These are phyloP conservation scores for Olyra latifolia DNA, from an alignment of 176 grass and related monocot species.

Conservation along the genomic window DNA sequence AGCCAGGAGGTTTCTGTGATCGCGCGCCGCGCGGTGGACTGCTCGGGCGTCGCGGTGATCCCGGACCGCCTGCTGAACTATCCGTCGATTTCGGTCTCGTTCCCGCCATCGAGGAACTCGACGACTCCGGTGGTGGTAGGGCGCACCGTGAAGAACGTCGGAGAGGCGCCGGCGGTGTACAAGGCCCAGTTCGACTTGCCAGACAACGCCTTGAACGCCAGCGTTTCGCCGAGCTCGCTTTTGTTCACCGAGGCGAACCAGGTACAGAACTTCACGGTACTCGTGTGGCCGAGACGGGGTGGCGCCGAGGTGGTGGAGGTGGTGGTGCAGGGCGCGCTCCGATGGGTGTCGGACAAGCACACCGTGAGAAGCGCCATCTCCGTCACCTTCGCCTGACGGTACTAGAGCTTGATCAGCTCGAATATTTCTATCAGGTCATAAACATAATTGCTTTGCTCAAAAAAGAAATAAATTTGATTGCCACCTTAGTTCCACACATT, in stretches of 20 bases:
- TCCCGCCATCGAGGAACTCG: constrained; percentile 29
- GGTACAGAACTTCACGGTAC: constrained; percentile 24
- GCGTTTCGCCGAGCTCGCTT: constrained; percentile 23
- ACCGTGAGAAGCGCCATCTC: constrained; percentile 43
- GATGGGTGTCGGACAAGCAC: constrained; percentile 41
- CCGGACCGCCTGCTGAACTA: constrained; percentile 62
- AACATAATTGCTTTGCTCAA: too few relatives aligned
- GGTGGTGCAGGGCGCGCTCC: constrained; percentile 30
- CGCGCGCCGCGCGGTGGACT: constrained; percentile 22
- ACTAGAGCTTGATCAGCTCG: neutral
- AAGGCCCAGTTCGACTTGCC: constrained; percentile 15
- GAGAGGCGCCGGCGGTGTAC: constrained; percentile 40
- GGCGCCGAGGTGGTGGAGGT: neutral
- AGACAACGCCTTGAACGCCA: neutral
- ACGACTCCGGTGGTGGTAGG: too few relatives aligned
- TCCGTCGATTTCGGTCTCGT: constrained; percentile 50
- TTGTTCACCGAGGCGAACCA: constrained; percentile 22
- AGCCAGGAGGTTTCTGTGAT: constrained; percentile 46
- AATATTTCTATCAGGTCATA: neutral
- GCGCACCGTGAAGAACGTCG: constrained; percentile 77
- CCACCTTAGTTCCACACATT: neutral
- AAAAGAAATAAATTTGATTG: neutral
- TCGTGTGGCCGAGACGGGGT: neutral
- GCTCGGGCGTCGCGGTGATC: constrained; percentile 7
- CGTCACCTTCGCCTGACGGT: constrained; percentile 5